Conservation (phyloP, 2,329 filamentous ascomycete genomes). For the Fusarium sp. region DNA sequence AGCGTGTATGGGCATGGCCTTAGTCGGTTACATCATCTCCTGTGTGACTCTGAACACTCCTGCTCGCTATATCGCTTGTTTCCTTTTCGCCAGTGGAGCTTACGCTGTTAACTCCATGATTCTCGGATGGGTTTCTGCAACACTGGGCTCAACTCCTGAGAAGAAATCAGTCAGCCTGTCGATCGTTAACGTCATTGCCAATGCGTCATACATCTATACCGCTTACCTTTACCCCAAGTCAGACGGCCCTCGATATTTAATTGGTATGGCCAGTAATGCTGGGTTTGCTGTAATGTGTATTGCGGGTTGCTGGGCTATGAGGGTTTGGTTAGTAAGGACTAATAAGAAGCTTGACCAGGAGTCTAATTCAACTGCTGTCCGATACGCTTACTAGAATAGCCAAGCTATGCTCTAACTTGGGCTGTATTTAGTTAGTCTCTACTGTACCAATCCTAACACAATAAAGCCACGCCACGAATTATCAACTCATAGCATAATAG, state of each 20-base stretch:
- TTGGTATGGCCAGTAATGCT: constrained; percentile 54
- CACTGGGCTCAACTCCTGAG: constrained; percentile 59
- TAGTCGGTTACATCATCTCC: constrained; percentile 57
- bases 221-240: constrained; percentile 59
- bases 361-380: constrained; percentile 13
- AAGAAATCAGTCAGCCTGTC: constrained; percentile 59
- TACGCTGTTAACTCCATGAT: constrained; percentile 59
- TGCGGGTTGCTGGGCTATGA: constrained; percentile 44
- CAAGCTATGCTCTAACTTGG: too few species aligned
- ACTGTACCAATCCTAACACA: too few species aligned
- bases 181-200: constrained; percentile 60
- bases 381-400: constrained; percentile 32
- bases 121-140: constrained; percentile 58
- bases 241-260: constrained; percentile 58
- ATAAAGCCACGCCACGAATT: too few species aligned
- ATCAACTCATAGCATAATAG: too few species aligned
- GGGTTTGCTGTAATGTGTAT: constrained; percentile 48
- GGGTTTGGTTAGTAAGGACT: constrained; percentile 42
- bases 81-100: constrained; percentile 54
- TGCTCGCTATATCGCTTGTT: constrained; percentile 53
- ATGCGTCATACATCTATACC: constrained; percentile 61
- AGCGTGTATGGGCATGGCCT: constrained; percentile 54
- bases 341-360: constrained; percentile 47
- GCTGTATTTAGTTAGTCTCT: too few species aligned
- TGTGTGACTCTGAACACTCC: constrained; percentile 49